Evolutionary conservation across 2,329 filamentous ascomycete genomes (phyloP).

Genomic region (Fonsecaea erecta): DNA sequence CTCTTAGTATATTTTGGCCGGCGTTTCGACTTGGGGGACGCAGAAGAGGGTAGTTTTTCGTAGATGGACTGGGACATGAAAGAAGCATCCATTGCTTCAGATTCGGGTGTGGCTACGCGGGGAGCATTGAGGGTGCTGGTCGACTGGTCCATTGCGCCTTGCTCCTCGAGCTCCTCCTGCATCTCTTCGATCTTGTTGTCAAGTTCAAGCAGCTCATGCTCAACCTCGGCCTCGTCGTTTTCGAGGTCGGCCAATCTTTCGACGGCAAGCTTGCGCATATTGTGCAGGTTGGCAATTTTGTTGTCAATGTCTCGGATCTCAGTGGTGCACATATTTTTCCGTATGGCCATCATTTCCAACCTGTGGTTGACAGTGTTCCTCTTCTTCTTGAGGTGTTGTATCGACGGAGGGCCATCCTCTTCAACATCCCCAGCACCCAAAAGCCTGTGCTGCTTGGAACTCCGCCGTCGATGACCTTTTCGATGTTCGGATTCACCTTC

Average conservation of each 20-base stretch:
- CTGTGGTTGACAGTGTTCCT: constrained; percentile 79
- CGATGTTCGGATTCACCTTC: constrained; percentile 67
- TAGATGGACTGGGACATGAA: constrained; percentile 99
- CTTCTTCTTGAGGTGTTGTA: constrained; percentile 78
- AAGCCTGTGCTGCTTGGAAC: constrained; percentile 76
- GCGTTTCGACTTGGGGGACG: constrained; percentile 53
- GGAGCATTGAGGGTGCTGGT: constrained; percentile 39
- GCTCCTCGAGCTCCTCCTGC: constrained; percentile 60
- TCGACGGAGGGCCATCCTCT: constrained; percentile 66
- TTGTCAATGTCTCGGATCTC: constrained; percentile 97
- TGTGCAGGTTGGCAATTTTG: constrained; percentile 90
- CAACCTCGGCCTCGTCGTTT: constrained; percentile 85
- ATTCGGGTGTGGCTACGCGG: constrained; percentile 53
- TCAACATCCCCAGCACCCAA: constrained; percentile 65
- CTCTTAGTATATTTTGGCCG: constrained; percentile 58
- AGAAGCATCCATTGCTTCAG: constrained; percentile 56
- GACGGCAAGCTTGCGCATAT: constrained; percentile 89
- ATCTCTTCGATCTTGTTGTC: constrained; percentile 67
- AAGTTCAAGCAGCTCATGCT: constrained; percentile 74
- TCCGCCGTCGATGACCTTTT: constrained; percentile 69
- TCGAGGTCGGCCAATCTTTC: constrained; percentile 85
- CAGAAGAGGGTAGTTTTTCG: constrained; percentile 73
- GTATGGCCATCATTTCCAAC: constrained; percentile 85
- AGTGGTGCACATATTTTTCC: constrained; percentile 96
- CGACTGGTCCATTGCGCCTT: constrained; percentile 40